Conservation (phyloP, 192 early-diverging fungal genomes). For the Phycomyces blakesleeanus region DNA sequence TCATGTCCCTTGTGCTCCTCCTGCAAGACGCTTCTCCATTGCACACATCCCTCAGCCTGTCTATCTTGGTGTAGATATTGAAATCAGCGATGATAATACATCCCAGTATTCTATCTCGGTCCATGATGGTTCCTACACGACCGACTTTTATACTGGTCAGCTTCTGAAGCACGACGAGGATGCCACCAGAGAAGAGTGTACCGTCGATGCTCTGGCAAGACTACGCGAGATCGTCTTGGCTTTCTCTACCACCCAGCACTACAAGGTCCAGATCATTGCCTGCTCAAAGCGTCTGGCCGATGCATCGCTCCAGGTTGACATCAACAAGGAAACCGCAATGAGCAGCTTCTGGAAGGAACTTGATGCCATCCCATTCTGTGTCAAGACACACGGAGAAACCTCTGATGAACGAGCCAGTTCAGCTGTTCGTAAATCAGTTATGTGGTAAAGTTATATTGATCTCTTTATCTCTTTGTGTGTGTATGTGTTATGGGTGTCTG, state of each 20-base stretch:
- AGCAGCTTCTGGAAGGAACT: slow-evolving; percentile 68
- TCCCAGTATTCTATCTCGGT: slow-evolving; percentile 60
- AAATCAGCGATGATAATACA: slow-evolving; percentile 20
- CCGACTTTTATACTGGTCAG: slow-evolving; percentile 53
- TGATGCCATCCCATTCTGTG: slow-evolving; percentile 70
- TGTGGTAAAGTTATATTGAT: slow-evolving; percentile 53
- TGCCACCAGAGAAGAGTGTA: not conserved
- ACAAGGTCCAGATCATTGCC: slow-evolving; percentile 66
- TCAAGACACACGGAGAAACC: slow-evolving; percentile 57
- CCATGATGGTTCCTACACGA: slow-evolving; percentile 67
- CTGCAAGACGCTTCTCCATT: slow-evolving; percentile 21
- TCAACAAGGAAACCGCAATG: slow-evolving; percentile 40
- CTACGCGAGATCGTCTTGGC: slow-evolving; percentile 50
- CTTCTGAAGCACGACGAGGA: slow-evolving; percentile 18
- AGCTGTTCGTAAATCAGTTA: slow-evolving; percentile 68
- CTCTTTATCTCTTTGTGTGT: no score
- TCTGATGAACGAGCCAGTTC: slow-evolving; percentile 69
- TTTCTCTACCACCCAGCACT: slow-evolving; percentile 57
- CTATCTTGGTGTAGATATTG: slow-evolving; percentile 55
- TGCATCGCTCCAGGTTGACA: not conserved
- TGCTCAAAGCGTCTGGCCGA: slow-evolving; percentile 49
- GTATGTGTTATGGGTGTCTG: no score
- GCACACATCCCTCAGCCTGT: slow-evolving; percentile 37
- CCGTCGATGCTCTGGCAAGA: slow-evolving; percentile 43
- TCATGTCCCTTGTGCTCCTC: slow-evolving; percentile 5